Evolutionary conservation across 768 basidiomycete species (phyloP).

Genomic region (Suillus alpinus): DNA sequence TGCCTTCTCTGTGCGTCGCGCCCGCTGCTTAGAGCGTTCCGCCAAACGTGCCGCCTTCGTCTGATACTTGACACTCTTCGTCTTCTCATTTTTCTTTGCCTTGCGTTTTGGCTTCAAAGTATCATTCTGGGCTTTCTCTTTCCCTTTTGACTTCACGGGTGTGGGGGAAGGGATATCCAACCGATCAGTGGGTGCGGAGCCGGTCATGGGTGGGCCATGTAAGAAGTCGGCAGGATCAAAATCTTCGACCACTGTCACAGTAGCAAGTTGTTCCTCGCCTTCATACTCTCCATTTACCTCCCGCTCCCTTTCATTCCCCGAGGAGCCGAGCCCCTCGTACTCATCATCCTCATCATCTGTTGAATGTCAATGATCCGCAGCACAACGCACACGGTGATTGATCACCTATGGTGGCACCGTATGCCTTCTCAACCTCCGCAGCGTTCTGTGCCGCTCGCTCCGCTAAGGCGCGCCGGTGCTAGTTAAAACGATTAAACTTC

Average conservation of each 20-base stretch:
- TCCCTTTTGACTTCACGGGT: conserved; percentile 13
- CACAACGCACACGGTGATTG: conserved; percentile 3
- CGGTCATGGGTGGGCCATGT: conserved; percentile 38
- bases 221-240: conserved; percentile 72
- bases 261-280: conserved; percentile 81
- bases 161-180: background rate
- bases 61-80: conserved; percentile 62
- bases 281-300: conserved; percentile 68
- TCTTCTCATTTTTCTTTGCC: conserved; percentile 23
- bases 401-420: conserved; percentile 49
- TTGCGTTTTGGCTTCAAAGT: conserved; percentile 23
- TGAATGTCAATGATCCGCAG: conserved; percentile 7
- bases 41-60: conserved; percentile 63
- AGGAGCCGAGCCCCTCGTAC: conserved; percentile 49
- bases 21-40: conserved; percentile 61
- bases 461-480: conserved; percentile 78
- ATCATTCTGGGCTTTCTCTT: conserved; percentile 13
- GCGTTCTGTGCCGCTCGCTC: conserved; percentile 80
- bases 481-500: conserved; percentile 13
- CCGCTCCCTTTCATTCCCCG: conserved; percentile 30
- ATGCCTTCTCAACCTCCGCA: conserved; percentile 72
- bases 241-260: conserved; percentile 90
- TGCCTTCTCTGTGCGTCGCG: conserved; percentile 68
- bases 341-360: conserved; percentile 29
- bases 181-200: background rate